Base-by-base conservation (phyloP, 371 early-diverging fungal genomes). In the Syncephalis plumigaleata region DNA sequence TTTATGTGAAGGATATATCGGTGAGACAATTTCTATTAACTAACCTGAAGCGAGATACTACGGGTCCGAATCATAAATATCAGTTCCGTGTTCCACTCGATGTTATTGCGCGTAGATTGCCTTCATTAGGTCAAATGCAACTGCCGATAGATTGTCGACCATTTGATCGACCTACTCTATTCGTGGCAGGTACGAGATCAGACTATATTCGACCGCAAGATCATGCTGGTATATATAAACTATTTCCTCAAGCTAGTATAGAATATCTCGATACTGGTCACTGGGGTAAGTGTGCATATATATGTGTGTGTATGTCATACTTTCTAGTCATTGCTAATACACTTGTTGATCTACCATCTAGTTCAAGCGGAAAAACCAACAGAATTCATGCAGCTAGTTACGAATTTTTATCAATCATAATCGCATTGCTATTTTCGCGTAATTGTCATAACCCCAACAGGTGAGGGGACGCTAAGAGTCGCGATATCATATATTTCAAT, bases 21-120 rank as follows among this genome's bases (percentile, higher is more conserved):
- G 62, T 89, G 2, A 76, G 94, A 0, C 86, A n/a, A 84, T 59
- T 93, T 93, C 56, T 93, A 49, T 63, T 93, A 46, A 93, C 94
- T 9, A 93, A 93, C 55, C 63, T 89, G 48, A 87, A 83, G 49
- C 60, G 66, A 42, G 51, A 61, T 16, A 39, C 49, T 0, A 52
- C 62, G 8, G 68, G 67, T 9, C 25, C 48, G 1, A 50, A 44
- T 1, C 71, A 68, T 9, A 42, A 46, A 0, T 75, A 76, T 47
- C 56, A 55, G 15, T 85, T 79, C 54, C 70, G 89, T 22, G 65
- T 89, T 21, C 90, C 90, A 4, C 61, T 86, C 17, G 60, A 73
- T 13, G 70, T 71, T 3, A 50, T 93, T 1, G 74, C 70, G 3
- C 46, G 61, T 25, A 71, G 0, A 59, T 93, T 9, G 55, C 47